phyloP scores from a whole-genome alignment of 371 early-diverging fungal species.

The Apophysomyces elegans region DNA sequence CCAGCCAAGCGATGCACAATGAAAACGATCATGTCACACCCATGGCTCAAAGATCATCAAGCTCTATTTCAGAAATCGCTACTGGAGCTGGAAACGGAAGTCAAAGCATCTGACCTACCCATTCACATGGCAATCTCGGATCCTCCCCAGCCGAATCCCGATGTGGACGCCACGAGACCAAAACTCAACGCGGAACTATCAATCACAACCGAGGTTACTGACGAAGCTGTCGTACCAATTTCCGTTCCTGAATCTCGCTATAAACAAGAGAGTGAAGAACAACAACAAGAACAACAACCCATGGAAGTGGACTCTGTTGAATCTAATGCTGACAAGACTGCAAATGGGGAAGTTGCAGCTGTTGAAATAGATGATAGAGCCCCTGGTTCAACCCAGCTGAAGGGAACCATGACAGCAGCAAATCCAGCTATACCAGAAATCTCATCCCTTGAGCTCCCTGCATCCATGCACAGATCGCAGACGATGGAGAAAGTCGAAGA shows the following conservation, averaged over 20 bases:
- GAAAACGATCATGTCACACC: constrained; percentile 58
- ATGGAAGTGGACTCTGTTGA: constrained; percentile 2
- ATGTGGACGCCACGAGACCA: constrained; percentile 12
- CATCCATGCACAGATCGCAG: constrained; percentile 9
- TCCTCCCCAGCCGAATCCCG: constrained; percentile 9
- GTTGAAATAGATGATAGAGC: neutral
- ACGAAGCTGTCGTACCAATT: constrained; percentile 1
- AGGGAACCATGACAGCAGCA: constrained; percentile 5
- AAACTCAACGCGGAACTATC: constrained; percentile 8
- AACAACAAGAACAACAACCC: constrained; percentile 10
- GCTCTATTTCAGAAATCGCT: constrained; percentile 21
- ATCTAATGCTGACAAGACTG: too few species aligned
- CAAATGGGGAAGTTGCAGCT: neutral
- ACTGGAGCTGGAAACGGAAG: constrained; percentile 26
- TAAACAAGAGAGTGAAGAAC: neutral
- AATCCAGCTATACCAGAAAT: constrained; percentile 15
- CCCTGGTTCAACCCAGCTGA: neutral
- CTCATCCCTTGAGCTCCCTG: constrained; percentile 16
- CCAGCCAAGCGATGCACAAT: constrained; percentile 61
- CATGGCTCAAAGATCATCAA: constrained; percentile 35
- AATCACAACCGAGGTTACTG: constrained; percentile 1
- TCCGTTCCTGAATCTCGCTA: too few species aligned
- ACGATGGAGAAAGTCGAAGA: constrained; percentile 11
- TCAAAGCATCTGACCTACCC: constrained; percentile 15
- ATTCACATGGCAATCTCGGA: constrained; percentile 11